A percentile compares a stretch with the other conserved stretches of the same genome.
phyloP scores from a whole-genome alignment of 208 protist genomes.

The Trypanosoma cruzi region DNA sequence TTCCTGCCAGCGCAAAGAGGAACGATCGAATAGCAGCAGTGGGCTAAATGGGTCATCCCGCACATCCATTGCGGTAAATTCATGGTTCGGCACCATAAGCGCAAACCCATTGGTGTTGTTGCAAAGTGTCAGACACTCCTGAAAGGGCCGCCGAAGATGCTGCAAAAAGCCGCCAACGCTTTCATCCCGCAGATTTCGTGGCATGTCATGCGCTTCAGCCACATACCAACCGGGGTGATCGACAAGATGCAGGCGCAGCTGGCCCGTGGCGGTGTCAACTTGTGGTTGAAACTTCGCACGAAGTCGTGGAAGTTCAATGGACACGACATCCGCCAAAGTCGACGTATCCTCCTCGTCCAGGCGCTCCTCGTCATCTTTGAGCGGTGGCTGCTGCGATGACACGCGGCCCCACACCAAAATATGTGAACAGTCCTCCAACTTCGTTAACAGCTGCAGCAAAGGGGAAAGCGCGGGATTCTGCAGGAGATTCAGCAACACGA shows the following conservation, averaged over 20 bases:
- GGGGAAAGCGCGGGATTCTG: constrained; percentile 35
- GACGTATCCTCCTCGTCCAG: background rate
- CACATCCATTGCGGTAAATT: constrained; percentile 54
- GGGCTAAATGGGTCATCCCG: constrained; percentile 55
- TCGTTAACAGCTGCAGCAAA: constrained; percentile 55
- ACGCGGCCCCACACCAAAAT: constrained; percentile 79
- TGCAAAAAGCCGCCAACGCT: constrained; percentile 23
- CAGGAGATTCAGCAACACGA: constrained; percentile 52
- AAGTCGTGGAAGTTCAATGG: constrained; percentile 92
- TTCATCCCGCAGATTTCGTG: background rate
- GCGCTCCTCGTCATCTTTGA: background rate
- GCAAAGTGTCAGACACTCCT: constrained; percentile 64
- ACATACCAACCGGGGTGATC: constrained; percentile 81
- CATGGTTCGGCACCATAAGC: constrained; percentile 78
- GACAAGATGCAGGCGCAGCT: constrained; percentile 61
- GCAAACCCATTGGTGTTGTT: constrained; percentile 64
- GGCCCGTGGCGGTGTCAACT: constrained; percentile 44
- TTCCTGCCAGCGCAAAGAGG: constrained; percentile 76
- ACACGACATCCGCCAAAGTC: constrained; percentile 37
- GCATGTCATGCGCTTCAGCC: constrained; percentile 51
- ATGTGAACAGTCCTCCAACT: constrained; percentile 88
- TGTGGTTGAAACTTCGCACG: constrained; percentile 74
- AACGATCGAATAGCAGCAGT: constrained; percentile 71
- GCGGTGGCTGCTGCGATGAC: constrained; percentile 6
- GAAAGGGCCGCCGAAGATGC: constrained; percentile 48